Evolutionary conservation across 768 basidiomycete species (phyloP).

Genomic region (Termitomyces sp.): DNA sequence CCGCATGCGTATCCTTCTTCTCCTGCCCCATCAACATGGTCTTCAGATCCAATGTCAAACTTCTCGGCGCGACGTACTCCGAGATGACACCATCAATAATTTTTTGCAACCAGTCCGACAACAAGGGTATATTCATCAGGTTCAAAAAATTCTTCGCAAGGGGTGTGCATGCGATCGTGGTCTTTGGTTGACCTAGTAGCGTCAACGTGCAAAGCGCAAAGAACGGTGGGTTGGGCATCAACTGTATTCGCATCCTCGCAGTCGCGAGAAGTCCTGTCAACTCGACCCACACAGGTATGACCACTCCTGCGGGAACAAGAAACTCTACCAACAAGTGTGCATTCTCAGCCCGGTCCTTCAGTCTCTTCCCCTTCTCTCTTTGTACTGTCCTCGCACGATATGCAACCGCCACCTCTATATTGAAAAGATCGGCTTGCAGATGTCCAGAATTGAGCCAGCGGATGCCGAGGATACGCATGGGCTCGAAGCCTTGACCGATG

Average conservation of each 20-base stretch:
- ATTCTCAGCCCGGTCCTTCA: slow-evolving; percentile 46
- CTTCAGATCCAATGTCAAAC: slow-evolving; percentile 65
- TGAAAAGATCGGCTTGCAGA: slow-evolving; percentile 44
- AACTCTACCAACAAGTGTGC: slow-evolving; percentile 68
- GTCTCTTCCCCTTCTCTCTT: slow-evolving; percentile 29
- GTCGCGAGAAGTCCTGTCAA: slow-evolving; percentile 62
- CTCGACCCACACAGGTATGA: slow-evolving; percentile 69
- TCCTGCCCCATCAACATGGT: slow-evolving; percentile 54
- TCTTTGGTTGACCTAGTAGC: slow-evolving; percentile 65
- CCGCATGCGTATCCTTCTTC: slow-evolving; percentile 58
- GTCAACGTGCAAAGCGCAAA: slow-evolving; percentile 45
- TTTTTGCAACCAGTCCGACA: slow-evolving; percentile 64
- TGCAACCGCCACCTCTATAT: slow-evolving; percentile 67
- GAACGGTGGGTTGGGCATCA: slow-evolving; percentile 70
- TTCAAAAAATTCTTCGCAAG: slow-evolving; percentile 61
- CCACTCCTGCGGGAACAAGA: slow-evolving; percentile 40
- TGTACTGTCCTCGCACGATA: slow-evolving; percentile 50
- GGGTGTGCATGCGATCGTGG: slow-evolving; percentile 61
- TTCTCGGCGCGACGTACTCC: slow-evolving; percentile 67
- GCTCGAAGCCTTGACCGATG: slow-evolving; percentile 63
- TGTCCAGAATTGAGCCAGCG: slow-evolving; percentile 38
- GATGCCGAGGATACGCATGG: slow-evolving; percentile 65
- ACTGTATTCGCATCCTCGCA: slow-evolving; percentile 62
- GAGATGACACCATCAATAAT: slow-evolving; percentile 58
- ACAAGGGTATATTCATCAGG: slow-evolving; percentile 71